Evolutionary conservation across 768 basidiomycete species (phyloP).

Genomic region (Boletus fagicola): DNA sequence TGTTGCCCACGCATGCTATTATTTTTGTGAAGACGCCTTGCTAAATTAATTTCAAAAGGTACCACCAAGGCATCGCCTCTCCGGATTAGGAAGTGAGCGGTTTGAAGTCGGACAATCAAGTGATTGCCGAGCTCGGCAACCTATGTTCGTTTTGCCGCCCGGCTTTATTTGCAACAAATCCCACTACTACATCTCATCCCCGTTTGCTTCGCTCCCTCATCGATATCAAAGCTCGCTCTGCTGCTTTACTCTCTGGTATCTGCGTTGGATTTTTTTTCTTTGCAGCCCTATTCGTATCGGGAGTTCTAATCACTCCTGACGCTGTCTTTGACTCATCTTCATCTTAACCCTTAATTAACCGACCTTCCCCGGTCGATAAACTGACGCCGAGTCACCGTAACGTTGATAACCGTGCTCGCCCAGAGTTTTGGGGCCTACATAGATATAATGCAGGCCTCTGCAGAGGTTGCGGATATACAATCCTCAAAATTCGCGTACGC

Average conservation of each 20-base stretch:
- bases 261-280: slow-evolving; percentile 5
- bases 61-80: slow-evolving; percentile 23
- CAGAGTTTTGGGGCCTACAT: slow-evolving; percentile 10
- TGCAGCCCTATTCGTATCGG: background rate
- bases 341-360: slow-evolving; percentile 39
- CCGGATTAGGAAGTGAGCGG: slow-evolving; percentile 31
- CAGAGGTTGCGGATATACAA: slow-evolving; percentile 31
- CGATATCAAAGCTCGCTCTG: slow-evolving; percentile 26
- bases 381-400: slow-evolving; percentile 41
- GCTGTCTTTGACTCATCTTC: slow-evolving; percentile 19
- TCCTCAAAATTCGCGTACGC: slow-evolving; percentile 32
- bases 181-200: slow-evolving; percentile 34
- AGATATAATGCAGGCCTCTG: slow-evolving; percentile 29
- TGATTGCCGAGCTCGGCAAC: slow-evolving; percentile 40
- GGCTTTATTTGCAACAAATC: slow-evolving; percentile 43
- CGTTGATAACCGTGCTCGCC: slow-evolving; percentile 37
- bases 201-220: slow-evolving; percentile 29
- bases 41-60: slow-evolving; percentile 27
- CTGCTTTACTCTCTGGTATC: slow-evolving; percentile 10
- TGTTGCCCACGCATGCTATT: slow-evolving; percentile 19
- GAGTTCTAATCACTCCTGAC: slow-evolving; percentile 4
- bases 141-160: slow-evolving; percentile 36
- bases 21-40: slow-evolving; percentile 16
- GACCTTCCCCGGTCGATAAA: slow-evolving; percentile 42
- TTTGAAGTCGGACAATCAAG: slow-evolving; percentile 35